Conservation (phyloP, 805 yeast species). For the Ogataea minuta region DNA sequence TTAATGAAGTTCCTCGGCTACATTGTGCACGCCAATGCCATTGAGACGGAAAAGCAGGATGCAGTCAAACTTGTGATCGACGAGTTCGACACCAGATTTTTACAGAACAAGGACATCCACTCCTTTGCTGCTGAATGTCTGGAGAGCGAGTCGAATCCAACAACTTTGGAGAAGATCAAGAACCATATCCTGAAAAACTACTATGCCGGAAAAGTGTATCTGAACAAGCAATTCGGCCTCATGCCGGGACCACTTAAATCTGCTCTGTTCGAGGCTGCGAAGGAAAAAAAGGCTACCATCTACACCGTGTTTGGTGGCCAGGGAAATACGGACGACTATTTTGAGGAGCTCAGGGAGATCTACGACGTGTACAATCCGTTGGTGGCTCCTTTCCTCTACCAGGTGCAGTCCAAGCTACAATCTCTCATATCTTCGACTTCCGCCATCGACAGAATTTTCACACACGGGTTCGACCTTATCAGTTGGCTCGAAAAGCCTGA, state of each 20-base stretch:
- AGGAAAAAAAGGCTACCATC: conserved; percentile 55
- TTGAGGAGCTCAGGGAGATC: conserved; percentile 89
- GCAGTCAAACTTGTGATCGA: conserved; percentile 66
- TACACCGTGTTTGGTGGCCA: conserved; percentile 97
- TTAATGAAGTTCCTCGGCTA: conserved; percentile 81
- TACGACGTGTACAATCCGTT: conserved; percentile 75
- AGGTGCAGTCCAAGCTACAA: conserved; percentile 67
- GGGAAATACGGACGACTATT: conserved; percentile 97
- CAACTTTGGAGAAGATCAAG: conserved; percentile 70
- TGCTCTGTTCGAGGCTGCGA: conserved; percentile 60
- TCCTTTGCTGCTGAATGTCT: conserved; percentile 75
- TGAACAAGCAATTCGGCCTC: conserved; percentile 29
- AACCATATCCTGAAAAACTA: conserved; percentile 72
- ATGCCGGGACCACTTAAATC: conserved; percentile 19
- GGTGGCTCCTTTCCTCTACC: conserved; percentile 64
- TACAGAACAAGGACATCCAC: conserved; percentile 80
- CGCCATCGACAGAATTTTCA: conserved; percentile 81
- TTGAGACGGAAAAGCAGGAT: conserved; percentile 40
- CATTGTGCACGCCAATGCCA: conserved; percentile 36
- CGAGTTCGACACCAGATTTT: conserved; percentile 83
- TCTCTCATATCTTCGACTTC: conserved; percentile 66
- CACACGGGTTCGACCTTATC: conserved; percentile 88
- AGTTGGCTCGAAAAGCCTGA: conserved; percentile 85
- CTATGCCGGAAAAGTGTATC: conserved; percentile 41
- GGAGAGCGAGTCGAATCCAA: conserved; percentile 55